Percentiles rank a stretch among this genome's conserved stretches.
Conservation (phyloP, 345 rosid genomes). For the Eucalyptus melliodora region DNA sequence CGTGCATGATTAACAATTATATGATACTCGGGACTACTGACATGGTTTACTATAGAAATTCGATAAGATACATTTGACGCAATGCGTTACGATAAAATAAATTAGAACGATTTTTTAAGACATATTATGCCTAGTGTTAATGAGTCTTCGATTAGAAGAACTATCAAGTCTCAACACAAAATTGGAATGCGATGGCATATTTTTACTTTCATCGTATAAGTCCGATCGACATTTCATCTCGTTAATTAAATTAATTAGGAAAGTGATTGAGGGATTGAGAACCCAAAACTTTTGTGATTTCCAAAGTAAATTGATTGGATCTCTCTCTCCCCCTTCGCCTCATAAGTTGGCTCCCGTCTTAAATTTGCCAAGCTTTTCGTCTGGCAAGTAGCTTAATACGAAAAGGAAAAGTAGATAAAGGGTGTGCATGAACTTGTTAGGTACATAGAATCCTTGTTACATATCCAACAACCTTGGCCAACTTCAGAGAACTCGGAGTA, state of each 20-base stretch:
- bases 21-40: neutral
- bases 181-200: neutral
- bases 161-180: too few relatives aligned
- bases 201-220: too few relatives aligned
- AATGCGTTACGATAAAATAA: fast-evolving
- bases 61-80: fast-evolving
- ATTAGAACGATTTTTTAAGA: neutral
- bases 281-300: neutral
- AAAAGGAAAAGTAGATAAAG: too few relatives aligned
- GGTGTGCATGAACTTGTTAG: neutral
- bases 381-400: neutral
- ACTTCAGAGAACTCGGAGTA: neutral
- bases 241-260: neutral
- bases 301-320: neutral
- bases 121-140: neutral
- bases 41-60: neutral
- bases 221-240: fast-evolving
- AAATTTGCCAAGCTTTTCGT: neutral
- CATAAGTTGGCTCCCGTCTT: neutral
- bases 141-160: neutral
- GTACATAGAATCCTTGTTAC: neutral
- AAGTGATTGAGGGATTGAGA: neutral
- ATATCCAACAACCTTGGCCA: neutral
- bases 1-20: neutral
- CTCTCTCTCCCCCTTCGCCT: neutral